Conservation (phyloP, 371 early-diverging fungal species). For the Entomophthora muscae region DNA sequence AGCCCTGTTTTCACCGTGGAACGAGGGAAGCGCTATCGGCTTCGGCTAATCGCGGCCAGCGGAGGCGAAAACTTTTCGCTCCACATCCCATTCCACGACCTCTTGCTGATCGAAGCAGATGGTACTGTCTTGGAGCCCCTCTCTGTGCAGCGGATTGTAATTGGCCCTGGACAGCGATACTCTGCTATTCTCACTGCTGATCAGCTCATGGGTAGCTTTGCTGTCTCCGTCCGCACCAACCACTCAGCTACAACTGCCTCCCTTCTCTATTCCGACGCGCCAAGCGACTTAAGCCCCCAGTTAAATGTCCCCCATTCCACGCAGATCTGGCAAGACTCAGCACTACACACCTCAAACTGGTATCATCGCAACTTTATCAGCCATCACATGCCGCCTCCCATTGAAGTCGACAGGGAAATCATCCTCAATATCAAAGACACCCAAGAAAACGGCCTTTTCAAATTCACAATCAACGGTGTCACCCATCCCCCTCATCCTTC, state of each 20-base stretch:
- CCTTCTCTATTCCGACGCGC: not conserved
- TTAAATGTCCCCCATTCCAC: not conserved
- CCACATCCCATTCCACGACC: not conserved
- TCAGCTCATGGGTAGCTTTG: not conserved
- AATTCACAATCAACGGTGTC: not conserved
- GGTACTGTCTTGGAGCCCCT: slow-evolving; percentile 4
- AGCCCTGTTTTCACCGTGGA: not conserved
- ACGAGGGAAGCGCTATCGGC: not conserved
- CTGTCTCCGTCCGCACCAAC: not conserved
- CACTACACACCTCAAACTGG: not conserved
- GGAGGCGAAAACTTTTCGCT: not conserved
- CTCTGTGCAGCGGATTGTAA: not conserved
- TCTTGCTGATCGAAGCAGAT: not conserved
- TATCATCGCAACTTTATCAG: not conserved
- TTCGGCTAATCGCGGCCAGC: not conserved
- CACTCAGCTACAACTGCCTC: too few species aligned
- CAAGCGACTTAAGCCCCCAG: not conserved
- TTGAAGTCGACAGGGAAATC: not conserved
- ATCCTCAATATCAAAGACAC: not conserved
- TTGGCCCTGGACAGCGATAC: not conserved
- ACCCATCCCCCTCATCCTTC: not conserved
- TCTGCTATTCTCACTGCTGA: not conserved
- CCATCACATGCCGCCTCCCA: not conserved
- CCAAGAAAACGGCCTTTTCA: not conserved
- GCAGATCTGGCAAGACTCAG: not conserved